Conservation (phyloP, 495 filamentous ascomycete species). For the Xylaria cubensis region DNA sequence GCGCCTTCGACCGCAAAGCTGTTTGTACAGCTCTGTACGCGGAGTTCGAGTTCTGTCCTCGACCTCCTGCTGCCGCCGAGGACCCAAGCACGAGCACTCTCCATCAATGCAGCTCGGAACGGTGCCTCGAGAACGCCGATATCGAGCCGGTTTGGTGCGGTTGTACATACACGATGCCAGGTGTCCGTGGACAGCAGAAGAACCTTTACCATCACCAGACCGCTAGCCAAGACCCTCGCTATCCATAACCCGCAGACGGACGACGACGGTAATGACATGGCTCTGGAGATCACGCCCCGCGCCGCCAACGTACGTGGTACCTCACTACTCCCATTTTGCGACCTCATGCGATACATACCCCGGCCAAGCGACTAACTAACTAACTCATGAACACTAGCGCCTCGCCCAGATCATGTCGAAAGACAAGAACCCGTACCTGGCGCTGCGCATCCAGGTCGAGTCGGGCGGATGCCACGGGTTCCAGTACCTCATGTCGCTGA, state of each 20-base stretch:
- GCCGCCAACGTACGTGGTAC: slow-evolving; percentile 72
- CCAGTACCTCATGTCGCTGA: slow-evolving; percentile 92
- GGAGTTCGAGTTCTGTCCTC: slow-evolving; percentile 39
- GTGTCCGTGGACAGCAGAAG: slow-evolving; percentile 6
- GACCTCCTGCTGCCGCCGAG: slow-evolving; percentile 46
- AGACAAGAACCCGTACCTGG: slow-evolving; percentile 80
- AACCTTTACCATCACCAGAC: slow-evolving; percentile 42
- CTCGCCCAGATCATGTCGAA: slow-evolving; percentile 73
- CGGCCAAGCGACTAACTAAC: not conserved
- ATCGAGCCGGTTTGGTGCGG: slow-evolving; percentile 16
- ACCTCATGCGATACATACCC: not conserved
- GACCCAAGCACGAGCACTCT: slow-evolving; percentile 25
- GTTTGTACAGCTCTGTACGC: slow-evolving; percentile 50
- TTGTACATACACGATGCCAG: not conserved
- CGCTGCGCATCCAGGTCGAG: slow-evolving; percentile 88
- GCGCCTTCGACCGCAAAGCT: slow-evolving; percentile 45
- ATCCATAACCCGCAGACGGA: slow-evolving; percentile 70
- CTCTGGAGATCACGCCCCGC: slow-evolving; percentile 77
- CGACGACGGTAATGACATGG: slow-evolving; percentile 83
- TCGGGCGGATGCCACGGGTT: slow-evolving; percentile 97
- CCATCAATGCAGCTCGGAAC: slow-evolving; percentile 22
- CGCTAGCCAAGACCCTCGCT: slow-evolving; percentile 45
- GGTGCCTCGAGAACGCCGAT: not conserved
- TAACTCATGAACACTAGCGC: slow-evolving; percentile 50
- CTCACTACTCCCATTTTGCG: not conserved